Conservation (phyloP, 495 filamentous ascomycete species). For the Talaromyces wortmannii region DNA sequence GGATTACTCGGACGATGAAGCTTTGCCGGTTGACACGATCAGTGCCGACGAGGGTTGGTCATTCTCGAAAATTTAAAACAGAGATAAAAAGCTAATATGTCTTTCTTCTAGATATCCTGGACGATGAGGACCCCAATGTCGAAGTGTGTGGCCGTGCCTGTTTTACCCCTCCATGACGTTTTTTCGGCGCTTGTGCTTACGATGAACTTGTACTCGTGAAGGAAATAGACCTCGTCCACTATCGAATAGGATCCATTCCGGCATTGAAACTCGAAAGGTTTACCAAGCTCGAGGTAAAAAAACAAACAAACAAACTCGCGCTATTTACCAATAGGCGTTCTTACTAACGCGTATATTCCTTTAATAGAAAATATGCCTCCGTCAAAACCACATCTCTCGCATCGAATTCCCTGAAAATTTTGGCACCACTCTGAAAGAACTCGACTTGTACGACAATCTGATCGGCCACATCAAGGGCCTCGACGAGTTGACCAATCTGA, state of each 20-base stretch:
- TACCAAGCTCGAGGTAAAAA: slow-evolving; percentile 54
- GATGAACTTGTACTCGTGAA: slow-evolving; percentile 16
- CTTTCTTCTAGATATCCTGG: slow-evolving; percentile 50
- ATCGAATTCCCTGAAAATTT: slow-evolving; percentile 65
- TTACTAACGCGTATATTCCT: neutral
- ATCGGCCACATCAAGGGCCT: slow-evolving; percentile 82
- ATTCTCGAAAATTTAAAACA: neutral
- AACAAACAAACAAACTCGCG: neutral
- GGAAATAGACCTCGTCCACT: slow-evolving; percentile 88
- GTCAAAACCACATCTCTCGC: slow-evolving; percentile 81
- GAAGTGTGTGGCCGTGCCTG: slow-evolving; percentile 33
- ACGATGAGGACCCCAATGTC: slow-evolving; percentile 52
- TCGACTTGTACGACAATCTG: slow-evolving; percentile 98
- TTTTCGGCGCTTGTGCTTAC: neutral
- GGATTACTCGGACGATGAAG: slow-evolving; percentile 80
- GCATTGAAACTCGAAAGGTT: slow-evolving; percentile 79
- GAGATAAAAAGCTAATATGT: neutral
- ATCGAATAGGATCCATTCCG: slow-evolving; percentile 71
- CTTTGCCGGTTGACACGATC: slow-evolving; percentile 67
- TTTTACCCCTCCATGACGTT: slow-evolving; percentile 6
- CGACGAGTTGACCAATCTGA: slow-evolving; percentile 67
- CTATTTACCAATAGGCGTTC: neutral
- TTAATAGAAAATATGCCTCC: slow-evolving; percentile 74
- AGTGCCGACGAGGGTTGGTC: slow-evolving; percentile 71
- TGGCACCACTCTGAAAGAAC: slow-evolving; percentile 61